These are phyloP conservation scores for Melastoma malabathricum DNA, from an alignment of 345 rosid species.

Conservation along the genomic window DNA sequence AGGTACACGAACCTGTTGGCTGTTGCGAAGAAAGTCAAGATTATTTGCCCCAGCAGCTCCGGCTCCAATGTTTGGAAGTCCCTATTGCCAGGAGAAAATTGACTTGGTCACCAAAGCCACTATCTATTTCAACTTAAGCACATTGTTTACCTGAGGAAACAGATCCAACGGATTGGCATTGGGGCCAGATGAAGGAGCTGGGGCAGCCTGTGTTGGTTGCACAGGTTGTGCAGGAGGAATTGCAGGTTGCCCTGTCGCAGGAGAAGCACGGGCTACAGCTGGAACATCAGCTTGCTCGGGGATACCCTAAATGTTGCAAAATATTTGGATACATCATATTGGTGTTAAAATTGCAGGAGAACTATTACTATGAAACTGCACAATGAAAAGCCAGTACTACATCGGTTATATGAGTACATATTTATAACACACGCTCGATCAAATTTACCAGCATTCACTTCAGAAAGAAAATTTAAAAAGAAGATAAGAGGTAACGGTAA, in stretches of 20 bases:
- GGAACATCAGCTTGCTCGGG: slow-evolving; percentile 69
- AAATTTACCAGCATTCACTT: too few relatives aligned
- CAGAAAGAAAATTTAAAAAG: too few relatives aligned
- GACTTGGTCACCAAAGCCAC: background rate
- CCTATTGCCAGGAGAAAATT: slow-evolving; percentile 26
- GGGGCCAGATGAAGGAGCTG: slow-evolving; percentile 51
- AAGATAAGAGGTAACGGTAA: too few relatives aligned
- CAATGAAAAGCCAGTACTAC: too few relatives aligned
- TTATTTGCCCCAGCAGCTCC: slow-evolving; percentile 58
- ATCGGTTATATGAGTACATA: too few relatives aligned
- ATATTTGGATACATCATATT: too few relatives aligned
- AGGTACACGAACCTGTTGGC: slow-evolving; percentile 51
- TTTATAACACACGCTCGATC: too few relatives aligned
- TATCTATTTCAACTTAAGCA: background rate
- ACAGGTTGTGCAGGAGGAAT: slow-evolving; percentile 38
- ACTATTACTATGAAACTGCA: too few relatives aligned
- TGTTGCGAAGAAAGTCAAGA: slow-evolving; percentile 79
- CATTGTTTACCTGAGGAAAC: slow-evolving; percentile 63
- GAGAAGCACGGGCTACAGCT: slow-evolving; percentile 27
- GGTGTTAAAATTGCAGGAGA: too few relatives aligned
- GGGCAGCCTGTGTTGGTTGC: slow-evolving; percentile 38
- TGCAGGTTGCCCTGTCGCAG: slow-evolving; percentile 33
- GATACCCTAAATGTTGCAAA: slow-evolving; percentile 33
- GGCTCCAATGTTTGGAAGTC: slow-evolving; percentile 70
- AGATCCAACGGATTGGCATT: slow-evolving; percentile 84